Percentiles rank a stretch among this genome's conserved stretches.
phyloP scores from a whole-genome alignment of 140 eudicot species.

The Senecio squalidus region DNA sequence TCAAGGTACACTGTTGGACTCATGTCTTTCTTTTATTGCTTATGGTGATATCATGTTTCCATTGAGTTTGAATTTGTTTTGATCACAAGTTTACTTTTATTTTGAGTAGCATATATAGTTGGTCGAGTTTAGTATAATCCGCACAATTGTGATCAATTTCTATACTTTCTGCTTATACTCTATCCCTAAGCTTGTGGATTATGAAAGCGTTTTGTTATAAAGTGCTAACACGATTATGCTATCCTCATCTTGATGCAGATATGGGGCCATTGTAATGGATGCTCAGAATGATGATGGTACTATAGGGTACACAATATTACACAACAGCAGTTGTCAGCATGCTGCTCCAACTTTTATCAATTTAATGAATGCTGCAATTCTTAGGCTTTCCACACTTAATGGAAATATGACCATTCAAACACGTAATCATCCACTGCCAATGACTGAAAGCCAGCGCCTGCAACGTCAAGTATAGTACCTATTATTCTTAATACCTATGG shows the following conservation, averaged over 20 bases:
- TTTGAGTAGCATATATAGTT: neutral
- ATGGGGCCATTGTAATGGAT: conserved; percentile 93
- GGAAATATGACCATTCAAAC: conserved; percentile 87
- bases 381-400: conserved; percentile 66
- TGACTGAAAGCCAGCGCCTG: conserved; percentile 78
- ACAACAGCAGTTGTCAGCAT: conserved; percentile 97
- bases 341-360: conserved; percentile 92
- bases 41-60: conserved; percentile 2
- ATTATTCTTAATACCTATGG: neutral
- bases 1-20: conserved; percentile 56
- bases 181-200: conserved; percentile 4
- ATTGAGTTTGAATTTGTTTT: neutral
- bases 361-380: conserved; percentile 82
- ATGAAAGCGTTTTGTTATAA: conserved; percentile 2
- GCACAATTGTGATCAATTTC: too few relatives aligned
- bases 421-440: conserved; percentile 89
- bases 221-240: neutral
- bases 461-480: conserved; percentile 74
- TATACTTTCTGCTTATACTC: neutral
- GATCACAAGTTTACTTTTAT: neutral
- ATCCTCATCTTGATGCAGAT: conserved; percentile 46
- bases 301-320: conserved; percentile 83
- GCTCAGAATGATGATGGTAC: conserved; percentile 63
- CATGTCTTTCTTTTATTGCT: neutral
- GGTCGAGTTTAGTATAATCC: too few relatives aligned